phyloP scores from a whole-genome alignment of 2,329 filamentous ascomycete species.

The Fusarium palustre region DNA sequence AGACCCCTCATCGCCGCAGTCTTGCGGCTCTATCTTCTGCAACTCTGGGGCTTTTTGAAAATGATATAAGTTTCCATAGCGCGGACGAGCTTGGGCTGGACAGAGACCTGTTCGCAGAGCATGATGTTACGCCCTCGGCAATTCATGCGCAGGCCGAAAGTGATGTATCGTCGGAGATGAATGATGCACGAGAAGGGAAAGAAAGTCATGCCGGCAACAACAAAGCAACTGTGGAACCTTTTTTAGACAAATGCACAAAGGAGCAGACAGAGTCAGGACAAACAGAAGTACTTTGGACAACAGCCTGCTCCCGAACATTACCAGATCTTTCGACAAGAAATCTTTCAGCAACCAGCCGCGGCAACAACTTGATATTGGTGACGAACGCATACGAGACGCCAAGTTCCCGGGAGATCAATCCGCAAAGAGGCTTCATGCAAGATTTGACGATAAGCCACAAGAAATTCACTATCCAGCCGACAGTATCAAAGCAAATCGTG shows the following conservation, averaged over 20 bases:
- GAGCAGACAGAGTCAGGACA: constrained; percentile 29
- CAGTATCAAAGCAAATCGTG: background rate
- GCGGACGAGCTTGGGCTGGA: constrained; percentile 12
- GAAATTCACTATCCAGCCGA: constrained; percentile 22
- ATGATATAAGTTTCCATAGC: constrained; percentile 49
- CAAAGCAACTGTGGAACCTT: constrained; percentile 38
- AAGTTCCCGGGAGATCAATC: constrained; percentile 3
- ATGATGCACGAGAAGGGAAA: constrained; percentile 9
- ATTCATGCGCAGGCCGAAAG: background rate
- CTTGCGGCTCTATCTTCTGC: constrained; percentile 40
- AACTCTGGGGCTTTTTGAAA: constrained; percentile 50
- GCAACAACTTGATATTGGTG: background rate
- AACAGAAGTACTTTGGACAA: constrained; percentile 1
- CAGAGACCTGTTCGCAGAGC: background rate
- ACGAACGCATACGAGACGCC: constrained; percentile 10
- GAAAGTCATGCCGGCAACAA: background rate
- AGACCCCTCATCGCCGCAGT: constrained; percentile 48
- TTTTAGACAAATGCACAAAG: constrained; percentile 53
- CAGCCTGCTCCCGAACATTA: constrained; percentile 18
- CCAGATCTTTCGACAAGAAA: constrained; percentile 8
- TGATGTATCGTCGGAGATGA: background rate
- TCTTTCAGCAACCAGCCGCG: constrained; percentile 9
- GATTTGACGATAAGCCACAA: constrained; percentile 26
- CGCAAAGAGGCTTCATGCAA: constrained; percentile 15
- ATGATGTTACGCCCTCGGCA: background rate